Conservation (phyloP, 2,329 filamentous ascomycete species). For the Venturiaceae sp. region DNA sequence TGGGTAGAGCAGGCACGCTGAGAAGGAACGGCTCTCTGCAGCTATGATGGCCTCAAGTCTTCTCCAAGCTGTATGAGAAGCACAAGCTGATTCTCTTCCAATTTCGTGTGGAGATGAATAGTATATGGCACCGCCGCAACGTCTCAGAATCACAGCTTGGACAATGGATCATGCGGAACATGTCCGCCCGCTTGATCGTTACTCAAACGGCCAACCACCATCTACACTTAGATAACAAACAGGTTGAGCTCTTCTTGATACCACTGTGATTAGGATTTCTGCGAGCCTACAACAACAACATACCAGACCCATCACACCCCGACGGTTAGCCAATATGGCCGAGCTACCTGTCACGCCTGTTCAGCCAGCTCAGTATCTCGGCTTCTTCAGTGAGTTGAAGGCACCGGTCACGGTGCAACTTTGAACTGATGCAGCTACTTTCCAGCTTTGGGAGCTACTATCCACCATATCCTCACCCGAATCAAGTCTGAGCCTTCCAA, state of each 20-base stretch:
- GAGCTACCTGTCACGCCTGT: conserved; percentile 42
- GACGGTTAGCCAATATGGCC: conserved; percentile 5
- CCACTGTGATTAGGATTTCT: not conserved
- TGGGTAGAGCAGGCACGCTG: not conserved
- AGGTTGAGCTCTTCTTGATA: not conserved
- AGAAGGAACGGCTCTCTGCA: not conserved
- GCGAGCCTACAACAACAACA: not conserved
- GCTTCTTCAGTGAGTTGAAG: conserved; percentile 43
- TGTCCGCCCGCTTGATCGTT: not conserved
- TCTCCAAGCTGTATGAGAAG: not conserved
- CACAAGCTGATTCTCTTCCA: not conserved
- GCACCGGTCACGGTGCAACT: conserved; percentile 10
- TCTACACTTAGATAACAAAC: not conserved
- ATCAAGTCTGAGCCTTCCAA: conserved; percentile 78
- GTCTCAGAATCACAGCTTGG: not conserved
- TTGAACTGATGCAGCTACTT: conserved; percentile 8
- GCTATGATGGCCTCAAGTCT: not conserved
- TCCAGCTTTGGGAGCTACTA: conserved; percentile 75
- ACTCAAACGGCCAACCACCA: not conserved
- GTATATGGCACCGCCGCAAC: not conserved
- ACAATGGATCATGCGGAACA: not conserved
- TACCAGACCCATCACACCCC: not conserved
- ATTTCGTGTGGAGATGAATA: not conserved
- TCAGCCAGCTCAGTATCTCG: conserved; percentile 55
- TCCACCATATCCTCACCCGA: conserved; percentile 80